Base-by-base conservation (phyloP, 768 basidiomycete genomes). In the Sistotremastrum niveocremeum region DNA sequence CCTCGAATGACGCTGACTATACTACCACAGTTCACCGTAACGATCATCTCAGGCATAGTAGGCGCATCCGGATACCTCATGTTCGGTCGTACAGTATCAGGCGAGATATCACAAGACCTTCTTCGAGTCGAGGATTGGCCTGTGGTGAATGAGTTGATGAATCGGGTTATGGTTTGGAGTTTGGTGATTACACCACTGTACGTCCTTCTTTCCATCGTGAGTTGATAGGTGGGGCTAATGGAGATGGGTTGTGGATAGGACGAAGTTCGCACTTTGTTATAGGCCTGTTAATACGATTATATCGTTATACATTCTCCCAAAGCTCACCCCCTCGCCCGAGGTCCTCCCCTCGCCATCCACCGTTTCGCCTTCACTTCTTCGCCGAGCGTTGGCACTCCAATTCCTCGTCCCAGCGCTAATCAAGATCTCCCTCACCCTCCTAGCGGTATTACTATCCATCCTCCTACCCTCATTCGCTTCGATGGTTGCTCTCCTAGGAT, bases 1-100 rank as follows among this genome's bases (percentile, higher is more conserved):
- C n/a, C n/a, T n/a, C n/a, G n/a, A n/a, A n/a, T n/a, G n/a, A n/a
- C n/a, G n/a, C n/a, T n/a, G n/a, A n/a, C n/a, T n/a, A n/a, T n/a
- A n/a, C n/a, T n/a, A n/a, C n/a, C 34, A 11, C 51, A 84, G 82
- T 52, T 67, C 20, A 66, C 79, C 41, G 76, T 83, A 20, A 81
- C 82, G 1, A 62, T 67, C 34, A 63, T 85, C 32, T 70, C 68
- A 30, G 59, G 65, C 33, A 42, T 81, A 7, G 79, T 90, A 31
- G 89, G 84, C 4, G 75, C 73, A 39, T 78, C 77, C n/a, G 94
- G 93, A 1, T 97, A 95, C 54, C 61, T 86, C 12, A 98, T 98
- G 94, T 91, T 89, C 57, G 89, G 90, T 6, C 67, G 73, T 41
- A 54, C 59, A 32, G 88, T 93, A 41, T 77, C 77, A 54, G 86